Evolutionary conservation across 371 early-diverging fungal species (phyloP).

Genomic region (Syncephalastrum contaminatum): DNA sequence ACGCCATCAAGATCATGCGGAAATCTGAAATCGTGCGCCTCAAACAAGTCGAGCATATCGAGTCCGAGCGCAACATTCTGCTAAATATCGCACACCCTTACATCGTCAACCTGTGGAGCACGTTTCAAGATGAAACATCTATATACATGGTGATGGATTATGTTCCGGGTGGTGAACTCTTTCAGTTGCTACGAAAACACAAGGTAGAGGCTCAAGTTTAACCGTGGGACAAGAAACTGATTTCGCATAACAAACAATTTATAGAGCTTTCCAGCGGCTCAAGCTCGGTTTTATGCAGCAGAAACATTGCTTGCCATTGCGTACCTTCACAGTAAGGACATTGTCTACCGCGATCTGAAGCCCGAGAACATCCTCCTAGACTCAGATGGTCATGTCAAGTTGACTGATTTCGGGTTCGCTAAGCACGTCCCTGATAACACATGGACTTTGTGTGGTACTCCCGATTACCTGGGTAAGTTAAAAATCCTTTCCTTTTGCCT

Average conservation of each 20-base stretch:
- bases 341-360: conserved; percentile 94
- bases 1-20: conserved; percentile 94
- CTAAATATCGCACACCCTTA: conserved; percentile 74
- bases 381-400: conserved; percentile 89
- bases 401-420: conserved; percentile 99
- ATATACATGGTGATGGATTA: conserved; percentile 89
- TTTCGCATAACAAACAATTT: not conserved
- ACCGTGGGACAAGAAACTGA: not conserved
- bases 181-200: conserved; percentile 57
- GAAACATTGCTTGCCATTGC: conserved; percentile 78
- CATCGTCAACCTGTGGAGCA: conserved; percentile 77
- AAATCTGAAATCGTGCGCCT: conserved; percentile 88
- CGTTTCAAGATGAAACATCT: conserved; percentile 79
- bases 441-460: conserved; percentile 96
- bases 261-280: conserved; percentile 34
- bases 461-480: conserved; percentile 77
- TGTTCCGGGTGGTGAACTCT: conserved; percentile 91
- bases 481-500: conserved; percentile 76
- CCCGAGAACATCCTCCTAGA: conserved; percentile 94
- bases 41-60: conserved; percentile 77
- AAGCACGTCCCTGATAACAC: conserved; percentile 66
- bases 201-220: conserved; percentile 11
- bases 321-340: conserved; percentile 86
- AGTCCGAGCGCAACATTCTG: conserved; percentile 81
- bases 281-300: conserved; percentile 81